Percentiles rank a stretch among this genome's conserved stretches.
Conservation (phyloP, 140 eudicot species). For the Stevia rebaudiana region DNA sequence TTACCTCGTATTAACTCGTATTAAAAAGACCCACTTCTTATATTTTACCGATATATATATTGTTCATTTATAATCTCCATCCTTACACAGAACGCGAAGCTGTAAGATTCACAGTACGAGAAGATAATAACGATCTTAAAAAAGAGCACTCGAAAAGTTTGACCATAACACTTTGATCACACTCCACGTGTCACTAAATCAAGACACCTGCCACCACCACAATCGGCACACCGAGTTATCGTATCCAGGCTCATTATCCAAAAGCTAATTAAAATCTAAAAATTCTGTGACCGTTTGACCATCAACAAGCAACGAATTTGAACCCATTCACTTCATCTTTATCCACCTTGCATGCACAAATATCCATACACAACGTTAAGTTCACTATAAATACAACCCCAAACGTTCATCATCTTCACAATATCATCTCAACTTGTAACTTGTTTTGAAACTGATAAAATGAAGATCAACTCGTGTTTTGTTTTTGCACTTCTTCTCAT, state of each 20-base stretch:
- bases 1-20: no score
- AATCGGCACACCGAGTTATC: constrained; percentile 16
- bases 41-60: no score
- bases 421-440: not conserved
- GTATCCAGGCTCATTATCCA: not conserved
- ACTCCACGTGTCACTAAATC: constrained; percentile 19
- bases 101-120: not conserved
- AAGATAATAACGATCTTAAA: not conserved
- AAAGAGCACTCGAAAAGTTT: not conserved
- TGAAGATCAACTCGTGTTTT: constrained; percentile 30
- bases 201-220: constrained; percentile 25
- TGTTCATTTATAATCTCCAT: no score
- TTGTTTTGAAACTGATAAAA: constrained; percentile 2
- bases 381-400: constrained; percentile 21
- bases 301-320: not conserved
- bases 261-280: not conserved
- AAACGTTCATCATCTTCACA: not conserved
- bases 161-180: not conserved
- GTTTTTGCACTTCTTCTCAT: constrained; percentile 24
- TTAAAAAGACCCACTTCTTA: no score
- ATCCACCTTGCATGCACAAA: constrained; percentile 8
- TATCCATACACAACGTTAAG: not conserved
- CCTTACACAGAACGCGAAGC: not conserved
- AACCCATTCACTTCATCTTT: not conserved
- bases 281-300: constrained; percentile 5